A percentile compares a stretch with the other conserved stretches of the same genome.
Evolutionary conservation across 306 rosid genomes (phyloP).

Genomic region (Carpinus viminea): DNA sequence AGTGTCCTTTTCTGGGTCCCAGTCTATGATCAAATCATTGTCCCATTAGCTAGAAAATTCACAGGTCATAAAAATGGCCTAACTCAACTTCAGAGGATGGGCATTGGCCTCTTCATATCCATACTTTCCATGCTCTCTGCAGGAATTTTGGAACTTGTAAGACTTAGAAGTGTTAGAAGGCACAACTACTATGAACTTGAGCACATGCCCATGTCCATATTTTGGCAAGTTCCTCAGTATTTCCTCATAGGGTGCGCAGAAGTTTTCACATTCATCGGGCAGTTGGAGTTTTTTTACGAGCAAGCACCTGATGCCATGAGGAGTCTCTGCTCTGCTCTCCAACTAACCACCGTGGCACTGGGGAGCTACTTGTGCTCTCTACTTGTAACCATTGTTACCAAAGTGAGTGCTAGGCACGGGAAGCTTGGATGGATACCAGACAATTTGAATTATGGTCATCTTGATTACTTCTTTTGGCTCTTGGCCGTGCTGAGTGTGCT

Average conservation of each 20-base stretch:
- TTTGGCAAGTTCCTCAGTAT: constrained; percentile 63
- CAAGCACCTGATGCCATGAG: constrained; percentile 61
- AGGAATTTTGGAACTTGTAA: constrained; percentile 38
- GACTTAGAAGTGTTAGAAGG: constrained; percentile 38
- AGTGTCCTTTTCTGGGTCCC: constrained; percentile 94
- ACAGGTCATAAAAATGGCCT: constrained; percentile 52
- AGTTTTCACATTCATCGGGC: constrained; percentile 46
- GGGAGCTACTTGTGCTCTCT: constrained; percentile 57
- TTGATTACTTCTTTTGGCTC: constrained; percentile 51
- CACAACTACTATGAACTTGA: constrained; percentile 34
- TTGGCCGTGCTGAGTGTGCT: constrained; percentile 43
- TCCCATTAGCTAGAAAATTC: constrained; percentile 44
- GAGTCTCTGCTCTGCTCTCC: constrained; percentile 49
- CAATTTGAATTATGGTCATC: constrained; percentile 50
- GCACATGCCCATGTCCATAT: constrained; percentile 45
- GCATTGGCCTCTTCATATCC: constrained; percentile 50
- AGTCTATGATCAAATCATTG: constrained; percentile 61
- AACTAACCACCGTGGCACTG: constrained; percentile 48
- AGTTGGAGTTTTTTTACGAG: constrained; percentile 55
- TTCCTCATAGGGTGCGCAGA: constrained; percentile 55
- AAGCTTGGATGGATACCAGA: constrained; percentile 54
- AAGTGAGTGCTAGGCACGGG: constrained; percentile 30
- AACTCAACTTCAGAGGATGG: constrained; percentile 59
- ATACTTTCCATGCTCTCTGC: constrained; percentile 48
- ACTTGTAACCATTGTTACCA: constrained; percentile 46